A percentile compares a stretch with the other conserved stretches of the same genome.
phyloP scores from a whole-genome alignment of 441 rosid species.

The Capsella rubella region DNA sequence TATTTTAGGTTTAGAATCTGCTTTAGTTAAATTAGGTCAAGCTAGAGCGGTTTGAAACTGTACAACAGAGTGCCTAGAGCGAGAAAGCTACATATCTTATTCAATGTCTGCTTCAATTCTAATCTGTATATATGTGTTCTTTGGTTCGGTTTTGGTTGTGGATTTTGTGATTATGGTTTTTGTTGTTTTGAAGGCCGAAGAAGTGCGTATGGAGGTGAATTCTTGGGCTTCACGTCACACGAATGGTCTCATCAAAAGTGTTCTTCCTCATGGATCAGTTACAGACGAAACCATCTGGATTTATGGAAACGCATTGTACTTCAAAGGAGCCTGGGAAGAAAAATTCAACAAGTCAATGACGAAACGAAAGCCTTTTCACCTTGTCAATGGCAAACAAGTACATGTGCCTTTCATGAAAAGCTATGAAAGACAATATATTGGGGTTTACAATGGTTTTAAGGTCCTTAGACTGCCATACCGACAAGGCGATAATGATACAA shows the following conservation, averaged over 20 bases:
- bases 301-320: slow-evolving; percentile 23
- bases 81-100: neutral
- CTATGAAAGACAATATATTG: neutral
- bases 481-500: neutral
- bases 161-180: neutral
- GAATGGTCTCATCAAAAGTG: slow-evolving; percentile 13
- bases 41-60: neutral
- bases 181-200: neutral
- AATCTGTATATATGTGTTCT: neutral
- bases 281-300: neutral
- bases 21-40: neutral
- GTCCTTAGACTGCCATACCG: slow-evolving; percentile 14
- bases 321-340: slow-evolving; percentile 14
- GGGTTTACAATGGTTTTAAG: slow-evolving; percentile 5
- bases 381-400: neutral
- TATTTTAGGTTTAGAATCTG: neutral
- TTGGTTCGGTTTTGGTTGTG: neutral
- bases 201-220: slow-evolving; percentile 23
- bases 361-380: neutral
- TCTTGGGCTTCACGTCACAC: neutral
- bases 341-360: neutral
- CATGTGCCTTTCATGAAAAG: slow-evolving; percentile 25
- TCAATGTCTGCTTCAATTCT: neutral
- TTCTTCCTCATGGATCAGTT: slow-evolving; percentile 13
- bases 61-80: too few species aligned